Conservation (phyloP, 495 filamentous ascomycete genomes). For the Penicillium salamii region DNA sequence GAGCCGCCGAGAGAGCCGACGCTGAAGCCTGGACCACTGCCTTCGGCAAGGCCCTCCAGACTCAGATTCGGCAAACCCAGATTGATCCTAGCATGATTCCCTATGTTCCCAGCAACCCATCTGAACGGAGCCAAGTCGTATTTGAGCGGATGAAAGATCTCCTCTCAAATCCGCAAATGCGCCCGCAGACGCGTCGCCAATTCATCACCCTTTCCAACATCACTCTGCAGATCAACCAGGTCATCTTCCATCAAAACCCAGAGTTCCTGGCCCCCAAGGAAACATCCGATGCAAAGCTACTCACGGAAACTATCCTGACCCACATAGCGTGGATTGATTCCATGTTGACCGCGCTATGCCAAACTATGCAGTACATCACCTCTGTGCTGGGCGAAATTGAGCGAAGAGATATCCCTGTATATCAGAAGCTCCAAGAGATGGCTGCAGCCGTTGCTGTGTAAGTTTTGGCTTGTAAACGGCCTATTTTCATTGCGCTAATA, state of each 20-base stretch:
- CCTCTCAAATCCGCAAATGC: constrained; percentile 13
- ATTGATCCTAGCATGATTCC: constrained; percentile 13
- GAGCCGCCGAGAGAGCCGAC: constrained; percentile 16
- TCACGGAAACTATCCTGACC: constrained; percentile 10
- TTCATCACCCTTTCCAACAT: constrained; percentile 27
- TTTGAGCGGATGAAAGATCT: constrained; percentile 19
- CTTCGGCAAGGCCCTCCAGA: constrained; percentile 23
- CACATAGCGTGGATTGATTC: constrained; percentile 17
- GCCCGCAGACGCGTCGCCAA: constrained; percentile 4
- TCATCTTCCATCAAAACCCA: constrained; percentile 18
- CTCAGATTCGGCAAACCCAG: constrained; percentile 10
- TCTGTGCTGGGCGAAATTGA: constrained; percentile 2
- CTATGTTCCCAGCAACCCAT: background rate
- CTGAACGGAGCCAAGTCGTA: background rate
- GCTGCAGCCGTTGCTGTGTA: constrained; percentile 17
- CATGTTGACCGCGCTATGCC: constrained; percentile 9
- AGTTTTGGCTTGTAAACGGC: background rate
- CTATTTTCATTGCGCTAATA: background rate
- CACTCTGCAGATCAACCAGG: constrained; percentile 18
- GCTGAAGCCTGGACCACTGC: constrained; percentile 12
- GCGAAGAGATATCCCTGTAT: background rate
- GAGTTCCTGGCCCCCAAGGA: constrained; percentile 12
- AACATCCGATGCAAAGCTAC: background rate
- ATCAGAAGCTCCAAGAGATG: constrained; percentile 19
- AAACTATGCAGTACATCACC: background rate